phyloP scores from a whole-genome alignment of 257 asterid genomes.

The Ilex aquifolium region DNA sequence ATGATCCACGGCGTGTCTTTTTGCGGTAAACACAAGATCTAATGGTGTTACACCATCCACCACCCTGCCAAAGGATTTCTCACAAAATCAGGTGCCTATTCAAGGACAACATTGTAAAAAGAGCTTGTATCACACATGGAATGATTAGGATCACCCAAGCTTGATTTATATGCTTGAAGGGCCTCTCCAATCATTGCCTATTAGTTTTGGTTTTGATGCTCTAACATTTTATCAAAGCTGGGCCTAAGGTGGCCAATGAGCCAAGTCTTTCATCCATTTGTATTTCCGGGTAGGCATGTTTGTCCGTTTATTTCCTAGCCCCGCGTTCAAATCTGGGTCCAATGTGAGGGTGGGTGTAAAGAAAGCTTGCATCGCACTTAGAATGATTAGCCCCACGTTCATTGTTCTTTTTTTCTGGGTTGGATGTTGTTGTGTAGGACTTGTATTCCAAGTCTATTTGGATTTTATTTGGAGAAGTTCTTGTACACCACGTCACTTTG shows the following conservation, averaged over 20 bases:
- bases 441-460: too few species aligned
- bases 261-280: too few species aligned
- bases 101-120: neutral
- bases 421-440: too few species aligned
- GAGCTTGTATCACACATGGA: neutral
- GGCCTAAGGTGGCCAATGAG: neutral
- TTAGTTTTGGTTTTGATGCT: neutral
- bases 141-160: neutral
- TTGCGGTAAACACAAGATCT: slow-evolving; percentile 74
- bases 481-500: too few species aligned
- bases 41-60: slow-evolving; percentile 93
- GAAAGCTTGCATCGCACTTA: too few species aligned
- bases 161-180: neutral
- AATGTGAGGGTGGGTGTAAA: too few species aligned
- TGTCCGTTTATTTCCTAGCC: too few species aligned
- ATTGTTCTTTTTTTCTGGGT: too few species aligned
- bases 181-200: neutral
- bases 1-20: slow-evolving; percentile 81
- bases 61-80: slow-evolving; percentile 58
- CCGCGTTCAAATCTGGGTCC: too few species aligned
- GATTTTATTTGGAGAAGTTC: too few species aligned
- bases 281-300: too few species aligned
- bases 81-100: slow-evolving; percentile 2
- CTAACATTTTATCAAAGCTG: neutral
- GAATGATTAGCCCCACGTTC: too few species aligned